Evolutionary conservation across 257 asterid genomes (phyloP).

Genomic region (Solanum medicagineum): DNA sequence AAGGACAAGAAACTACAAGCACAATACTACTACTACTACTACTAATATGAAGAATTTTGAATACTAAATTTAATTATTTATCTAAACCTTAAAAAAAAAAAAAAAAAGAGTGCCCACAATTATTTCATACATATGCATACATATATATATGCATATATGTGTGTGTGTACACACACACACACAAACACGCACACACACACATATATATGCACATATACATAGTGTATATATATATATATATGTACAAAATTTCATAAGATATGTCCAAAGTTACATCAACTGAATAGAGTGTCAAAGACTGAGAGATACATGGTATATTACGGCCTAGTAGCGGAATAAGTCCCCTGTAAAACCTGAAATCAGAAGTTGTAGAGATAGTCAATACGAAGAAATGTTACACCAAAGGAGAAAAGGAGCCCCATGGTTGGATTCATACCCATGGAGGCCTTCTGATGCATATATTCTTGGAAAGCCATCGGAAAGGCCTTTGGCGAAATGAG

Average conservation of each 20-base stretch:
- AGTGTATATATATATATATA: too few relatives aligned
- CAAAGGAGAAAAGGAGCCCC: not conserved
- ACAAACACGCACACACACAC: too few relatives aligned
- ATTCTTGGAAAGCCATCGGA: constrained; percentile 32
- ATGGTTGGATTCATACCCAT: constrained; percentile 17
- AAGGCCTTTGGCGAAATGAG: constrained; percentile 29
- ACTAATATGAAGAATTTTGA: not conserved
- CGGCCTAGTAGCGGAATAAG: constrained; percentile 38
- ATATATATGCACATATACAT: too few relatives aligned
- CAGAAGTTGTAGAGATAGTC: not conserved
- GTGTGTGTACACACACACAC: too few relatives aligned
- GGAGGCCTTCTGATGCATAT: constrained; percentile 26
- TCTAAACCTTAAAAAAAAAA: not conserved
- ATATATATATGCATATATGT: too few relatives aligned
- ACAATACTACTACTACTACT: not conserved
- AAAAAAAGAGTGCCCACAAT: not conserved
- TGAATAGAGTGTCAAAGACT: not conserved
- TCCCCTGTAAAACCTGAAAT: constrained; percentile 32
- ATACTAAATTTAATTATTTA: not conserved
- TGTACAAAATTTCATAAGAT: not conserved
- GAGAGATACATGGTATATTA: constrained; percentile 30
- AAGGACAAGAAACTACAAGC: not conserved
- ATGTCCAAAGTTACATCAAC: not conserved
- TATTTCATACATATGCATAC: not conserved
- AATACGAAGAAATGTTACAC: not conserved